phyloP scores from a whole-genome alignment of 2,329 filamentous ascomycete species.

The Claviceps capensis region DNA sequence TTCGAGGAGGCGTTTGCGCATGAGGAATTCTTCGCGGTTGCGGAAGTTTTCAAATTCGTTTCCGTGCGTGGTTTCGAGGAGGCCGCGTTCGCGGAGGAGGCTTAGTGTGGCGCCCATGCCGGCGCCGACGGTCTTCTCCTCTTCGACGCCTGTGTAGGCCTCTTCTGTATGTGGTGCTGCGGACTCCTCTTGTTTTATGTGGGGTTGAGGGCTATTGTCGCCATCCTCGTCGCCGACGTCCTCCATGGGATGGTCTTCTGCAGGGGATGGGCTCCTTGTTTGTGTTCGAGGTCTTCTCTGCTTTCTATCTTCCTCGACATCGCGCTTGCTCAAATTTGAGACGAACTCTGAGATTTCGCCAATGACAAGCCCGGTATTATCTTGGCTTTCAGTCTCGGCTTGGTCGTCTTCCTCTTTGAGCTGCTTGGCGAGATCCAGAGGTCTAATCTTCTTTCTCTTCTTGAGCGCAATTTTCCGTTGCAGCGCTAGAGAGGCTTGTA shows the following conservation, averaged over 20 bases:
- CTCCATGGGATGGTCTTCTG: conserved; percentile 16
- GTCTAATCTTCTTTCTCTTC: conserved; percentile 76
- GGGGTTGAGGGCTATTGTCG: conserved; percentile 10
- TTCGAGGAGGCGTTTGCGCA: conserved; percentile 58
- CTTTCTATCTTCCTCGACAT: conserved; percentile 40
- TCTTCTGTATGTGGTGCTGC: background rate
- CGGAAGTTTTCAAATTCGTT: conserved; percentile 54
- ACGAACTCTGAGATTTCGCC: conserved; percentile 95
- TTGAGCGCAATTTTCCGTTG: conserved; percentile 76
- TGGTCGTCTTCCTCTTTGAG: conserved; percentile 42
- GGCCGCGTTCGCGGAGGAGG: conserved; percentile 72
- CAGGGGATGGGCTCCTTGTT: conserved; percentile 14
- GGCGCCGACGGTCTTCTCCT: conserved; percentile 38
- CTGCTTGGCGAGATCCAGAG: conserved; percentile 76
- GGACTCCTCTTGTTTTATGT: conserved; percentile 12
- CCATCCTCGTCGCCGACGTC: conserved; percentile 14
- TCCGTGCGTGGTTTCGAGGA: conserved; percentile 53
- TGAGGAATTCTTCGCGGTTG: conserved; percentile 64
- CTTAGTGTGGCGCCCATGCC: conserved; percentile 72
- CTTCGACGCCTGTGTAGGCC: conserved; percentile 6
- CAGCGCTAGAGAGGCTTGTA: conserved; percentile 73
- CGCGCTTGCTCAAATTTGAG: conserved; percentile 62
- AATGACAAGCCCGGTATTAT: conserved; percentile 60
- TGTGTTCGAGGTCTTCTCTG: conserved; percentile 22
- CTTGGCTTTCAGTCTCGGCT: conserved; percentile 24